A percentile compares a stretch with the other conserved stretches of the same genome.
Conservation (phyloP, 352 stramenopile genomes). For the Phytophthora pistaciae region DNA sequence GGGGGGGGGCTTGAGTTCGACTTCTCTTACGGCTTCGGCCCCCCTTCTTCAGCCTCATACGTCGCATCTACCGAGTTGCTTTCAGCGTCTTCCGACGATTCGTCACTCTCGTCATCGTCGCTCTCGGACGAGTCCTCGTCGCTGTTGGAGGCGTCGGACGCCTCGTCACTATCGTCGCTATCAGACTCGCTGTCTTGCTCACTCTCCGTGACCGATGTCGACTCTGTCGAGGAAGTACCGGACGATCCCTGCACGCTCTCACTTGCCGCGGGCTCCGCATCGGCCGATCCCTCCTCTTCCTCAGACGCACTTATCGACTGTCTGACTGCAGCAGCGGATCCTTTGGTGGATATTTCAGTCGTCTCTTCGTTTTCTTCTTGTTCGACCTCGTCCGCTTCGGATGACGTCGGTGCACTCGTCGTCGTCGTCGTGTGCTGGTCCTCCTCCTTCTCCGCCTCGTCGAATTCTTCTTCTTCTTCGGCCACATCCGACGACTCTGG, state of each 20-base stretch:
- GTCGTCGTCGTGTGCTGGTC: constrained; percentile 1
- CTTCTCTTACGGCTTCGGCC: constrained; percentile 3
- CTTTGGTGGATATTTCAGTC: not conserved
- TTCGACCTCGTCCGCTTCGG: not conserved
- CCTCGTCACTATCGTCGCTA: constrained; percentile 17
- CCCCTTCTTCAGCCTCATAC: constrained; percentile 25
- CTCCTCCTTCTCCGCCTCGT: constrained; percentile 17
- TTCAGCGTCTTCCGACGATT: constrained; percentile 8
- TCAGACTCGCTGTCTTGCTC: constrained; percentile 14
- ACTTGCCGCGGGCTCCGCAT: constrained; percentile 5
- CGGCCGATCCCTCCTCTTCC: not conserved
- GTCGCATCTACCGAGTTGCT: constrained; percentile 19
- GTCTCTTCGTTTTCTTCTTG: constrained; percentile 14
- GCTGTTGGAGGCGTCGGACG: constrained; percentile 8
- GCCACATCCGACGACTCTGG: constrained; percentile 11
- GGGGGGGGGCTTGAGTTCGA: not conserved
- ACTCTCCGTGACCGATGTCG: not conserved
- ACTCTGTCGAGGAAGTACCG: not conserved
- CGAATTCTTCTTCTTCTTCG: constrained; percentile 18
- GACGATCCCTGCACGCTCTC: constrained; percentile 2
- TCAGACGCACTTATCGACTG: not conserved
- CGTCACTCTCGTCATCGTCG: constrained; percentile 12
- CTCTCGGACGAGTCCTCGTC: constrained; percentile 2
- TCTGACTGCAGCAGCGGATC: not conserved
- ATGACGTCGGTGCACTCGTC: not conserved